phyloP scores from a whole-genome alignment of 352 stramenopile species.

The Pythium graminicola region DNA sequence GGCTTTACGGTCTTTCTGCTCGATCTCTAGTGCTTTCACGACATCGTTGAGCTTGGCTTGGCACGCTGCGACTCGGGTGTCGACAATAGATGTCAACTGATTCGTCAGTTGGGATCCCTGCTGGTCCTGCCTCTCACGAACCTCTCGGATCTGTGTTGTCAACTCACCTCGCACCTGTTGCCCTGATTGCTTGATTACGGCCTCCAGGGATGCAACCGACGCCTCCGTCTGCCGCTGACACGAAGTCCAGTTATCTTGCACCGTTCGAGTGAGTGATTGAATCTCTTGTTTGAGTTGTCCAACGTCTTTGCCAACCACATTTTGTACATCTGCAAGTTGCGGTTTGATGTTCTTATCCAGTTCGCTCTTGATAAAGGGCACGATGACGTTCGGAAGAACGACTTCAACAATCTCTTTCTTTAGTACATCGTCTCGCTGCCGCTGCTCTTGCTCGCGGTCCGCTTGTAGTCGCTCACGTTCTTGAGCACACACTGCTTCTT shows the following conservation, averaged over 20 bases:
- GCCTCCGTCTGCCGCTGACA: slow-evolving; percentile 3
- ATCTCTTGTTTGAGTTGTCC: slow-evolving; percentile 3
- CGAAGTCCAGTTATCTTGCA: slow-evolving; percentile 8
- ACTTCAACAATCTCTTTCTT: slow-evolving; percentile 18
- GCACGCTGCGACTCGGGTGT: slow-evolving; percentile 3
- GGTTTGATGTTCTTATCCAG: neutral
- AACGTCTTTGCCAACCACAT: neutral
- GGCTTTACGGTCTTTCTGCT: slow-evolving; percentile 46
- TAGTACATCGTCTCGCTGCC: slow-evolving; percentile 18
- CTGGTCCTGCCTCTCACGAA: slow-evolving; percentile 17
- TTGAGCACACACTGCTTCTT: neutral
- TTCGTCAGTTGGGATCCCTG: neutral
- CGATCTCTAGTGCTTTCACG: slow-evolving; percentile 19
- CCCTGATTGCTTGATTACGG: slow-evolving; percentile 6
- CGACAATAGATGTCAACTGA: slow-evolving; percentile 1
- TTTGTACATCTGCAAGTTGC: neutral
- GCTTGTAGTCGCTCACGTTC: slow-evolving; percentile 4
- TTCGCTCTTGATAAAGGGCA: slow-evolving; percentile 17
- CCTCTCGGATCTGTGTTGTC: slow-evolving; percentile 1
- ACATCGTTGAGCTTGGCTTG: slow-evolving; percentile 17
- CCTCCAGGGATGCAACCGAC: neutral
- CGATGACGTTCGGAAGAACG: slow-evolving; percentile 3
- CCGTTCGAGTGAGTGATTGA: neutral
- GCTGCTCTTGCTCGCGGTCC: slow-evolving; percentile 6
- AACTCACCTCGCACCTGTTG: slow-evolving; percentile 12